Evolutionary conservation across 108 stramenopile genomes (phyloP), one percentile per base, ranked within the genome.

Genomic region (Skeletonema marinoi): DNA sequence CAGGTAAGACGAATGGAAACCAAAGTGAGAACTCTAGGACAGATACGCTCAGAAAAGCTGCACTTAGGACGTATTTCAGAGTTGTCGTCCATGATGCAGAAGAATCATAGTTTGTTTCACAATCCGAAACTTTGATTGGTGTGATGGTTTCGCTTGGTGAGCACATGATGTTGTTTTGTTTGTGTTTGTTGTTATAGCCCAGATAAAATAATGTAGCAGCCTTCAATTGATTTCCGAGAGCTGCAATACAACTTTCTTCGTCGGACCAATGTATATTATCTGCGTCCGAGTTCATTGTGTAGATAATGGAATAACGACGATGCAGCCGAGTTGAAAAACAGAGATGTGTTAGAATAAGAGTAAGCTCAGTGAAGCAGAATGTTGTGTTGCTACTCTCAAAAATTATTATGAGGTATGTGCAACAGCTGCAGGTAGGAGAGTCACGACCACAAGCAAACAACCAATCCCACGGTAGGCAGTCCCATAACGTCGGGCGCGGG

Each of bases 1-100:
- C 58, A 68, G 93, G 93, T 33, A 94, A 78, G 51, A 72, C 81
- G 35, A 88, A 75, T 13, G 82, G 82, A 19, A 78, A 75, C 48
- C 46, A 60, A 19, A 66, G 62, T 30, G 84, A 81, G 69, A 81
- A 85, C 10, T 42, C 51, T 0, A 81, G 56, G 12, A 63, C 12
- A 4, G 60, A 12, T 9, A 64, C 46, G 19, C 60, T 62, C 0
- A 69, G 8, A 19, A 77, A 4, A 14, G 38, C 30, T 5, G 63
- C 59, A 17, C 25, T 2, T 9, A 60, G 32, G 0, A 60, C 59
- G 33, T 36, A 59, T 38, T 59, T 59, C 25, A 71, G 13, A 16
- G 54, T 56, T 21, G 54, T 56, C n/a, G 54, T 25, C 54, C 21
- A 56, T 9, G 54, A 10, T n/a, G 6, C 25, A 9, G 54, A 56